phyloP scores from a whole-genome alignment of 1,284 basidiomycete genomes.

The Fistulinella cinereoalba region DNA sequence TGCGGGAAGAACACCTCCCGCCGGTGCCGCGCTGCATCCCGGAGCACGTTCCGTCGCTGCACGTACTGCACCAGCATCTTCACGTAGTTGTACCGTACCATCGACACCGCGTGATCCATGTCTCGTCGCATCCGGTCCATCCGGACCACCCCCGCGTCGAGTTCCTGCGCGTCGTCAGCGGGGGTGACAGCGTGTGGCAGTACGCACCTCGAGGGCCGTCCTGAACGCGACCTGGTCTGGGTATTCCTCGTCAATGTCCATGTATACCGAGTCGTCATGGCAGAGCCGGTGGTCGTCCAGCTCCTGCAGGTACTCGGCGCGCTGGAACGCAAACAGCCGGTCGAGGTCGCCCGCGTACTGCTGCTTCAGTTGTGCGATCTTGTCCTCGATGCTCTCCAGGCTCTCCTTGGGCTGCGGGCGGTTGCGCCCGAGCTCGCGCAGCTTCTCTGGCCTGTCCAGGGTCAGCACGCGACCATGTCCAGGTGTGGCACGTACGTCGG shows the following conservation, averaged over 20 bases:
- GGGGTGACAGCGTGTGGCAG: too few species aligned
- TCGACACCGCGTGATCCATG: slow-evolving; percentile 40
- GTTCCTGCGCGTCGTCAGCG: slow-evolving; percentile 19
- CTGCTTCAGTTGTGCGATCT: neutral
- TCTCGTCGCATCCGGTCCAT: slow-evolving; percentile 22
- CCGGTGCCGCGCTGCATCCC: slow-evolving; percentile 37
- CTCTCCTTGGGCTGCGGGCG: neutral
- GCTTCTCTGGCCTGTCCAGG: neutral
- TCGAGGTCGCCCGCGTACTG: neutral
- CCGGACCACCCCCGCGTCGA: slow-evolving; percentile 27
- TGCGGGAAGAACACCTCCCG: slow-evolving; percentile 51
- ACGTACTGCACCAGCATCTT: slow-evolving; percentile 36
- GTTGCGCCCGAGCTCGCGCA: neutral
- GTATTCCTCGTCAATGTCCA: slow-evolving; percentile 31
- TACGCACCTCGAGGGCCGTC: slow-evolving; percentile 28
- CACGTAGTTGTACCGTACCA: slow-evolving; percentile 44
- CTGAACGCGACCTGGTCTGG: slow-evolving; percentile 24
- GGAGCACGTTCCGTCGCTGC: slow-evolving; percentile 26
- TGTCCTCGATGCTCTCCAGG: neutral
- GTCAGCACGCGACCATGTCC: too few species aligned
- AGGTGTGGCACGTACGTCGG: neutral
- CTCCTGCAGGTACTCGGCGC: slow-evolving; percentile 42
- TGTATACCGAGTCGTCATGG: slow-evolving; percentile 33
- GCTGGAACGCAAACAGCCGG: neutral
- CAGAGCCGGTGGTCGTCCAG: slow-evolving; percentile 35